A percentile compares a stretch with the other conserved stretches of the same genome.
Evolutionary conservation across 1,284 basidiomycete genomes (phyloP).

Genomic region (Cryptococcus depauperatus): DNA sequence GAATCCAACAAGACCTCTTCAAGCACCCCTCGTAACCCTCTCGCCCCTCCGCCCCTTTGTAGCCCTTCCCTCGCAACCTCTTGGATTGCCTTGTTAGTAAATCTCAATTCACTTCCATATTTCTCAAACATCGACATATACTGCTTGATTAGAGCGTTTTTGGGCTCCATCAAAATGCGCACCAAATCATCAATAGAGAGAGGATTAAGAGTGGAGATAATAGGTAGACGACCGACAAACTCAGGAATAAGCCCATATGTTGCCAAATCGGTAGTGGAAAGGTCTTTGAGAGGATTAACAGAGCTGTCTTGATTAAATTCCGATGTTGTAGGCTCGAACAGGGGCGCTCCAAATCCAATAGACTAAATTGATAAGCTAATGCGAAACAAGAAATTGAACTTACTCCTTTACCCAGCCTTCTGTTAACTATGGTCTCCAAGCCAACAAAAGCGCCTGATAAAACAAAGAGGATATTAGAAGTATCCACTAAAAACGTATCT

Average conservation of each 20-base stretch:
- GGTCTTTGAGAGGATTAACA: conserved; percentile 20
- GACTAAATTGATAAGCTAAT: conserved; percentile 50
- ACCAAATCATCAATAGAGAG: conserved; percentile 67
- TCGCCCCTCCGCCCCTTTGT: conserved; percentile 76
- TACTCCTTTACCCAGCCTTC: conserved; percentile 73
- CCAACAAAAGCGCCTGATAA: conserved; percentile 91
- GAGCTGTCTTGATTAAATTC: neutral
- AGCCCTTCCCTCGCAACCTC: conserved; percentile 71
- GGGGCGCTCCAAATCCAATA: conserved; percentile 74
- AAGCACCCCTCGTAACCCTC: conserved; percentile 81
- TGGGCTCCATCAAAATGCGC: conserved; percentile 83
- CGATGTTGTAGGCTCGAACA: conserved; percentile 32
- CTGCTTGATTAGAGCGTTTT: conserved; percentile 81
- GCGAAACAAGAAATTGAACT: conserved; percentile 34
- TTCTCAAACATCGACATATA: conserved; percentile 65
- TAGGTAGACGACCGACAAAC: conserved; percentile 82
- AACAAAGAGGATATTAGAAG: conserved; percentile 80
- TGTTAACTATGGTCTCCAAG: conserved; percentile 69
- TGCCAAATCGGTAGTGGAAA: conserved; percentile 58
- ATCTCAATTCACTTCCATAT: conserved; percentile 39
- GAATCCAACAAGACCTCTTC: conserved; percentile 77
- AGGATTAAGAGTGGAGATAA: conserved; percentile 71
- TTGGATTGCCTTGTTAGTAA: conserved; percentile 43
- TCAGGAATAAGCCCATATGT: conserved; percentile 92
- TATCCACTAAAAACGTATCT: conserved; percentile 43